A percentile compares a stretch with the other conserved stretches of the same genome.
phyloP scores from a whole-genome alignment of 2,329 filamentous ascomycete genomes.

The Alternaria sp. region DNA sequence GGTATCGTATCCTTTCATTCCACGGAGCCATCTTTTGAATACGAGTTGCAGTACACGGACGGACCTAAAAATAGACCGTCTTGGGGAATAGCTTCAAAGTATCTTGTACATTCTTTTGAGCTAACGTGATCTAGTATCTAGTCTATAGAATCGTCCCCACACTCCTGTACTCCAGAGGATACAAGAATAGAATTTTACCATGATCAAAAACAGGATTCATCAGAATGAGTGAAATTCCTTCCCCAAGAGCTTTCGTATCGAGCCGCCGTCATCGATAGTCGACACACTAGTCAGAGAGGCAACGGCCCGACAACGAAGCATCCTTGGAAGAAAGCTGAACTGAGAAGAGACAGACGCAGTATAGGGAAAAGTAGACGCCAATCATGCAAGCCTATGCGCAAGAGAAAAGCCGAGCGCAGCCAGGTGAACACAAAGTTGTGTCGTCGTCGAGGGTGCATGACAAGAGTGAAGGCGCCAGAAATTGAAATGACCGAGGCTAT shows the following conservation, averaged over 20 bases:
- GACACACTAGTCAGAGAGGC: slow-evolving; percentile 19
- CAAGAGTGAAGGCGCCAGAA: background rate
- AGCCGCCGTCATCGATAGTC: slow-evolving; percentile 16
- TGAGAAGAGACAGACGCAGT: slow-evolving; percentile 6
- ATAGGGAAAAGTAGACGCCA: slow-evolving; percentile 12
- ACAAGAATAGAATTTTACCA: slow-evolving; percentile 14
- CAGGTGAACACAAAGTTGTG: slow-evolving; percentile 15
- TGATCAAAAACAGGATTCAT: background rate
- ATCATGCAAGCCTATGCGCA: slow-evolving; percentile 17
- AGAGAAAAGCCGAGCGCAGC: background rate
- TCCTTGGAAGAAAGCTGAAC: slow-evolving; percentile 1
- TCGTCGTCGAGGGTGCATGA: slow-evolving; percentile 5
- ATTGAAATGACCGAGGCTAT: background rate
- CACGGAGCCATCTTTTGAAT: slow-evolving; percentile 3
- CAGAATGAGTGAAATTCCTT: slow-evolving; percentile 20
- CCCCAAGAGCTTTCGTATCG: slow-evolving; percentile 10
- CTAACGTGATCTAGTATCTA: slow-evolving; percentile 6
- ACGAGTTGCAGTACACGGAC: slow-evolving; percentile 12
- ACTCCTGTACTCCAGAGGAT: slow-evolving; percentile 3
- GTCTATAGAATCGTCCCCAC: slow-evolving; percentile 3
- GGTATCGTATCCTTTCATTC: slow-evolving; percentile 5
- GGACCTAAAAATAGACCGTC: slow-evolving; percentile 25
- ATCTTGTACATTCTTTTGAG: slow-evolving; percentile 4
- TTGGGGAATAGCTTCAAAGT: background rate
- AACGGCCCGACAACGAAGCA: slow-evolving; percentile 6